These are phyloP conservation scores for Linum usitatissimum DNA, from an alignment of 345 rosid species.

Conservation along the genomic window DNA sequence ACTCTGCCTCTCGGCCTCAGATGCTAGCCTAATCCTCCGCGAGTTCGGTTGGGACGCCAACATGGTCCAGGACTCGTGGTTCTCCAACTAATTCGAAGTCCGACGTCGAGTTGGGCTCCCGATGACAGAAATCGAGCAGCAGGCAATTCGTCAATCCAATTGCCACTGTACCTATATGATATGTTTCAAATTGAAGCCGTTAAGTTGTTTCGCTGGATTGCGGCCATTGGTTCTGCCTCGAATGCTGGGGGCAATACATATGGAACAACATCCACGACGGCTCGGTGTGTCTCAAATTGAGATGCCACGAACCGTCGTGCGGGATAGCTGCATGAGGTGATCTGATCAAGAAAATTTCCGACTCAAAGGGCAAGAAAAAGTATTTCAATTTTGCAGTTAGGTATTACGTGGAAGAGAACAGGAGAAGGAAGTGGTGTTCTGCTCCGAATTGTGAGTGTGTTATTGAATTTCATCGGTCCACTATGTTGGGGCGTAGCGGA, in stretches of 20 bases:
- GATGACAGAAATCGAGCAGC: background rate
- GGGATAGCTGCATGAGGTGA: background rate
- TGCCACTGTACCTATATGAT: background rate
- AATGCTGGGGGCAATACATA: background rate
- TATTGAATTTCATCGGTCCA: no score
- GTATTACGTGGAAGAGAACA: background rate
- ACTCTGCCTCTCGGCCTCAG: constrained; percentile 9
- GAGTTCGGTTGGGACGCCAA: constrained; percentile 11
- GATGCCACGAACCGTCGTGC: constrained; percentile 3
- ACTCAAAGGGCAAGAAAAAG: background rate
- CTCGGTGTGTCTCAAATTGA: background rate
- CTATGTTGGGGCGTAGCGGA: no score
- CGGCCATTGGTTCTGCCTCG: background rate
- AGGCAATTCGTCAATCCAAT: background rate
- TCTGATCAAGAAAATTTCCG: background rate
- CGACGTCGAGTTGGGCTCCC: constrained; percentile 15
- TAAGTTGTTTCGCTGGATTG: background rate
- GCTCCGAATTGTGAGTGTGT: no score
- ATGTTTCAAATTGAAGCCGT: background rate
- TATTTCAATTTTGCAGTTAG: background rate
- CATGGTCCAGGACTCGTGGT: constrained; percentile 14
- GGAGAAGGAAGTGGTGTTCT: constrained; percentile 6
- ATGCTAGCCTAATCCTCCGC: constrained; percentile 17
- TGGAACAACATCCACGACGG: background rate
- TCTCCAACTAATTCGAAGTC: constrained; percentile 13